A percentile compares a stretch with the other conserved stretches of the same genome.
phyloP scores from a whole-genome alignment of 2,329 filamentous ascomycete genomes.

The Hirsutella thompsonii region DNA sequence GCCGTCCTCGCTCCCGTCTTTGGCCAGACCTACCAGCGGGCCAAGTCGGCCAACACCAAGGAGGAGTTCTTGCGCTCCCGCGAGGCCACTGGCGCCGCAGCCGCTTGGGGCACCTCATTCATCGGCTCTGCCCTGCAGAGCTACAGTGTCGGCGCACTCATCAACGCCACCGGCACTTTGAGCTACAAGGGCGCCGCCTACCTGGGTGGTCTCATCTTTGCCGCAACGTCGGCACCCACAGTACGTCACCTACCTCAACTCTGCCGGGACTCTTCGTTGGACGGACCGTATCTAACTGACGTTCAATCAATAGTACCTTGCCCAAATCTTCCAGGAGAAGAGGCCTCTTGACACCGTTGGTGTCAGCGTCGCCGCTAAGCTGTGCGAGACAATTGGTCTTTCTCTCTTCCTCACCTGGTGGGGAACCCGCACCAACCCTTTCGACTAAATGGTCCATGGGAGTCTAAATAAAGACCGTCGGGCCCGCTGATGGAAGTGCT shows the following conservation, averaged over 20 bases:
- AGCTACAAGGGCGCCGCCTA: constrained; percentile 97
- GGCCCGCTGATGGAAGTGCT: neutral
- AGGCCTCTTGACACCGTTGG: constrained; percentile 82
- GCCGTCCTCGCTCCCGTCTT: constrained; percentile 83
- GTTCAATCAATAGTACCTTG: constrained; percentile 56
- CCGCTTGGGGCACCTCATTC: constrained; percentile 83
- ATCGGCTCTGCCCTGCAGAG: constrained; percentile 79
- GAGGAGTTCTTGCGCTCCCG: constrained; percentile 93
- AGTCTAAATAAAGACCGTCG: neutral
- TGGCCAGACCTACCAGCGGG: constrained; percentile 86
- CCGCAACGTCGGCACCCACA: constrained; percentile 75
- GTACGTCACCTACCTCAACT: constrained; percentile 33
- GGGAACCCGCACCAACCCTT: constrained; percentile 90
- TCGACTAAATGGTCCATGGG: constrained; percentile 47
- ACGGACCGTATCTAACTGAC: neutral
- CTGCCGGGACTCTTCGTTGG: neutral
- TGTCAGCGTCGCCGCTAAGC: constrained; percentile 69
- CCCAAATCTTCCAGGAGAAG: constrained; percentile 82
- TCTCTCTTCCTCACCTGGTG: constrained; percentile 92
- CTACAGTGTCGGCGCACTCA: constrained; percentile 78
- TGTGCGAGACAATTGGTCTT: constrained; percentile 87
- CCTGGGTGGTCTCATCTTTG: constrained; percentile 81
- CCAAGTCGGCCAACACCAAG: constrained; percentile 83
- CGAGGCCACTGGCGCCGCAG: constrained; percentile 77
- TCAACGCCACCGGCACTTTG: constrained; percentile 90